A percentile compares a stretch with the other conserved stretches of the same genome.
Evolutionary conservation across 306 rosid species (phyloP).

Genomic region (Trifolium repens): DNA sequence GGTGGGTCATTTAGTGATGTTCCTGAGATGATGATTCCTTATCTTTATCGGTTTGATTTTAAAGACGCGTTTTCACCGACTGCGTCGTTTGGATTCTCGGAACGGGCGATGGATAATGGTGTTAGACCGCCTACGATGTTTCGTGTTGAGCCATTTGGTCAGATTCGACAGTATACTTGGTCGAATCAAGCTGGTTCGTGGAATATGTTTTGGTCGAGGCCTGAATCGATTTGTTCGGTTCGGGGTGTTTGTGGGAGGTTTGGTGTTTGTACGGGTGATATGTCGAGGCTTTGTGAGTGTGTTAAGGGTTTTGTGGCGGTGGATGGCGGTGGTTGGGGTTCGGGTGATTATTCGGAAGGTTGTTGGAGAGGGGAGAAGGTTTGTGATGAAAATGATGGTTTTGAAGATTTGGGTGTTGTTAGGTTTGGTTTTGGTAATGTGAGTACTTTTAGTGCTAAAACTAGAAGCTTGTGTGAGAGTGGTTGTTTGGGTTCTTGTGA

Average conservation of each 20-base stretch:
- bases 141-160: slow-evolving; percentile 56
- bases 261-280: slow-evolving; percentile 51
- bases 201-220: slow-evolving; percentile 73
- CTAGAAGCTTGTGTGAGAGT: slow-evolving; percentile 49
- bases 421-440: slow-evolving; percentile 40
- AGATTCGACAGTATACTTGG: slow-evolving; percentile 76
- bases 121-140: slow-evolving; percentile 56
- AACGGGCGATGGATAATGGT: slow-evolving; percentile 47
- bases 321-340: slow-evolving; percentile 52
- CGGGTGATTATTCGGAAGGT: slow-evolving; percentile 58
- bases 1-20: slow-evolving; percentile 52
- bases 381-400: slow-evolving; percentile 48
- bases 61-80: slow-evolving; percentile 47
- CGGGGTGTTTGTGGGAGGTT: slow-evolving; percentile 64
- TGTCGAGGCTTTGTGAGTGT: slow-evolving; percentile 50
- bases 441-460: background rate
- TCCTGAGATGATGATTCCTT: slow-evolving; percentile 74
- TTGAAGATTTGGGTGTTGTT: slow-evolving; percentile 50
- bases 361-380: slow-evolving; percentile 47
- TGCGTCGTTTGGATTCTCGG: slow-evolving; percentile 79
- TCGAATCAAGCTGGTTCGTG: slow-evolving; percentile 53
- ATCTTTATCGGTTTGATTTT: slow-evolving; percentile 66
- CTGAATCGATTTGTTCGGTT: slow-evolving; percentile 53
- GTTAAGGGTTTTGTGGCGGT: slow-evolving; percentile 55
- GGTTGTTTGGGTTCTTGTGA: slow-evolving; percentile 55